Percentiles rank a stretch among this genome's conserved stretches.
phyloP scores from a whole-genome alignment of 805 yeast species.

The Wickerhamomyces pijperi region DNA sequence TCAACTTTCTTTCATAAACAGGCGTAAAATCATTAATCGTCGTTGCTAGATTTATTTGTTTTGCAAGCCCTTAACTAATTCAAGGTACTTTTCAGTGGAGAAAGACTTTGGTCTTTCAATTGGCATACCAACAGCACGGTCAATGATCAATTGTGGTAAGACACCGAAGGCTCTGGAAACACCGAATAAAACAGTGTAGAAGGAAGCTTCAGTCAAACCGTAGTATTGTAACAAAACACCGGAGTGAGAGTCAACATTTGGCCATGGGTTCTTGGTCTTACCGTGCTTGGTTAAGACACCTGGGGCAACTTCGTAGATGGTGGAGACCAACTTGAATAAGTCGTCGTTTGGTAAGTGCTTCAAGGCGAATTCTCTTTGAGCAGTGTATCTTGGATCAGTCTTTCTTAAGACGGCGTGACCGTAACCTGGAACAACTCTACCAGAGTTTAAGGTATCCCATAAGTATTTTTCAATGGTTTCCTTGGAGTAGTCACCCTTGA shows the following conservation, averaged over 20 bases:
- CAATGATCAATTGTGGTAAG: slow-evolving; percentile 74
- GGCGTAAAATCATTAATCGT: slow-evolving; percentile 2
- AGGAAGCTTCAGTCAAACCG: slow-evolving; percentile 71
- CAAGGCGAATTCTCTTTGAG: slow-evolving; percentile 75
- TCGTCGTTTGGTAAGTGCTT: slow-evolving; percentile 71
- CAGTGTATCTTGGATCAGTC: slow-evolving; percentile 82
- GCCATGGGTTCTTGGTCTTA: slow-evolving; percentile 90
- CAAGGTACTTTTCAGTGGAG: slow-evolving; percentile 87
- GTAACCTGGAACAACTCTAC: slow-evolving; percentile 83
- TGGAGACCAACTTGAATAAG: slow-evolving; percentile 66
- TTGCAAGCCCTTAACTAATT: slow-evolving; percentile 47
- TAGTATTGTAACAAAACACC: slow-evolving; percentile 80
- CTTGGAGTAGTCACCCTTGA: slow-evolving; percentile 54
- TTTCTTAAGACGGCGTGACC: slow-evolving; percentile 84
- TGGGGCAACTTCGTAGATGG: slow-evolving; percentile 77
- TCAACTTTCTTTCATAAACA: not conserved
- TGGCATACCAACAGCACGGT: slow-evolving; percentile 72
- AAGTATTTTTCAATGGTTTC: slow-evolving; percentile 64
- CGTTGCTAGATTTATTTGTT: slow-evolving; percentile 10
- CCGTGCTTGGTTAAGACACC: slow-evolving; percentile 72
- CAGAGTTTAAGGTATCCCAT: slow-evolving; percentile 70
- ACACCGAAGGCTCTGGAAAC: slow-evolving; percentile 83
- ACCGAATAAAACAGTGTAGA: slow-evolving; percentile 81
- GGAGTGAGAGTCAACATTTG: slow-evolving; percentile 82
- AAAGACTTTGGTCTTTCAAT: slow-evolving; percentile 88